Conservation (phyloP, 2,329 filamentous ascomycete genomes). For the Magnaporthiopsis poae region DNA sequence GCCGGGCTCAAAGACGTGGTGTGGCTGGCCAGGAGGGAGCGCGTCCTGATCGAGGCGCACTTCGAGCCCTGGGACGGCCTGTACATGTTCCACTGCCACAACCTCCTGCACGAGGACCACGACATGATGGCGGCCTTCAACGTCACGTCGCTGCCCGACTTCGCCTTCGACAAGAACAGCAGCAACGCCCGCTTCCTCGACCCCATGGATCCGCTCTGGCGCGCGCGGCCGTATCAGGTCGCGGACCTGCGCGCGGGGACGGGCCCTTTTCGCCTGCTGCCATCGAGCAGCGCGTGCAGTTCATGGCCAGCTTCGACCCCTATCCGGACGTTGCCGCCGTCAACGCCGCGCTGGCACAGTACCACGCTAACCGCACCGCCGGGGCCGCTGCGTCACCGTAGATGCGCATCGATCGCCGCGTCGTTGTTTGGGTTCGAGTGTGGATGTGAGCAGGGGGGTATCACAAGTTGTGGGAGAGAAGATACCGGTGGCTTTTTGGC, state of each 20-base stretch:
- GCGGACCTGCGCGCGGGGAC: constrained; percentile 17
- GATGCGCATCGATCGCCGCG: background rate
- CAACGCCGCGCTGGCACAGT: constrained; percentile 18
- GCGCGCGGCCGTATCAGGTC: constrained; percentile 18
- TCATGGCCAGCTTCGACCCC: constrained; percentile 19
- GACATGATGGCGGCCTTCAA: constrained; percentile 40
- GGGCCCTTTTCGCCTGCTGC: constrained; percentile 16
- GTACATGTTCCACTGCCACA: constrained; percentile 41
- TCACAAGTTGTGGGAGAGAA: no score
- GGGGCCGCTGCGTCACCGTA: background rate
- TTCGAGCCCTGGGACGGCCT: constrained; percentile 44
- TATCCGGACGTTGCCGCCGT: constrained; percentile 17
- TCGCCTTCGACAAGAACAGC: constrained; percentile 28
- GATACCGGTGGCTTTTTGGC: no score
- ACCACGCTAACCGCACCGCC: constrained; percentile 13
- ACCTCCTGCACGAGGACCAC: constrained; percentile 34
- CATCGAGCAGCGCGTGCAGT: constrained; percentile 15
- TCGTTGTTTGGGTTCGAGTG: background rate
- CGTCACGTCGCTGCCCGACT: constrained; percentile 26
- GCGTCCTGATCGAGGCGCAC: constrained; percentile 38
- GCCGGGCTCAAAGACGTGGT: constrained; percentile 49
- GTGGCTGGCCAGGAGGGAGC: constrained; percentile 41
- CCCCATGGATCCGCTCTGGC: constrained; percentile 28
- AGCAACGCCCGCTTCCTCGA: constrained; percentile 20
- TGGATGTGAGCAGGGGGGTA: no score